phyloP scores from a whole-genome alignment of 2,329 filamentous ascomycete species.

The Microsporum audouinii region DNA sequence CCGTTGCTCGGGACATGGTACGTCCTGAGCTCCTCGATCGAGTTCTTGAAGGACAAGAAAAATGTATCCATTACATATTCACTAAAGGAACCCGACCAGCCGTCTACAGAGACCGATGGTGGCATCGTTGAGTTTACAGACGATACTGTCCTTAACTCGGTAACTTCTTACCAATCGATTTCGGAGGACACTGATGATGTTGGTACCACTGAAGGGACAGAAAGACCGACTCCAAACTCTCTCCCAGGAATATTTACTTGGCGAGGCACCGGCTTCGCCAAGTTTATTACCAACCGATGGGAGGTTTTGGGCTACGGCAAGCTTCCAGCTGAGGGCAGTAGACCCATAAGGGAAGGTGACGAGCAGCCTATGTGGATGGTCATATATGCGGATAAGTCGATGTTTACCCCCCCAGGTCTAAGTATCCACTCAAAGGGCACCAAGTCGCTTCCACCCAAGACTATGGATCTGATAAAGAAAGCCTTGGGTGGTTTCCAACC shows the following conservation, averaged over 20 bases:
- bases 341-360: not conserved
- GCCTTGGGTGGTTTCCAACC: not conserved
- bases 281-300: not conserved
- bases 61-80: not conserved
- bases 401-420: not conserved
- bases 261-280: constrained; percentile 1
- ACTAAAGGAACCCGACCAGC: not conserved
- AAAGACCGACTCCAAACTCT: not conserved
- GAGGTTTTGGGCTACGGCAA: not conserved
- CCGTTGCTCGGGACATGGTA: not conserved
- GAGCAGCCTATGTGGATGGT: not conserved
- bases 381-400: not conserved
- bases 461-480: not conserved
- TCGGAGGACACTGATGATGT: not conserved
- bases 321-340: not conserved
- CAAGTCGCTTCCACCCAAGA: not conserved
- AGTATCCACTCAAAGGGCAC: not conserved
- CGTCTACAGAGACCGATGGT: not conserved
- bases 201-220: not conserved
- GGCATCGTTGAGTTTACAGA: not conserved
- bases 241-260: not conserved
- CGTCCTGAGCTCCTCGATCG: not conserved
- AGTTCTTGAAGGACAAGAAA: not conserved
- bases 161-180: not conserved
- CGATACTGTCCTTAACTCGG: not conserved